phyloP scores from a whole-genome alignment of 208 protist species.

The Trypanosoma vivax region DNA sequence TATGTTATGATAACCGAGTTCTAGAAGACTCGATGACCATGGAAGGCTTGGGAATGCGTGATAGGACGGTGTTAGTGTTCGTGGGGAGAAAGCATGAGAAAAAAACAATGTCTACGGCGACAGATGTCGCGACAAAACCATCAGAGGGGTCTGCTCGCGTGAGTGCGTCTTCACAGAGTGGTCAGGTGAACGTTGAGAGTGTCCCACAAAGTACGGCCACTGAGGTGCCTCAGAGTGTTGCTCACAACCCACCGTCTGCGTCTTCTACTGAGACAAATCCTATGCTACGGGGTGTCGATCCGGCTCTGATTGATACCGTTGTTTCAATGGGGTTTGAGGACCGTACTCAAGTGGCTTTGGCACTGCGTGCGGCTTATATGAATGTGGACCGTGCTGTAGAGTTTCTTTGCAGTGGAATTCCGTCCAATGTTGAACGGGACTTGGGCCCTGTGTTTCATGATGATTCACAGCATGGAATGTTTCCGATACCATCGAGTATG shows the following conservation, averaged over 20 bases:
- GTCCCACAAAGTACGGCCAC: too few species aligned
- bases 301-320: constrained; percentile 66
- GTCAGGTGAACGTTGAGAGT: too few species aligned
- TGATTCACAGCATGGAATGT: too few species aligned
- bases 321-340: constrained; percentile 86
- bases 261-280: neutral
- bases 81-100: too few species aligned
- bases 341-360: constrained; percentile 58
- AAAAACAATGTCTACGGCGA: constrained; percentile 64
- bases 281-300: constrained; percentile 23
- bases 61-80: constrained; percentile 56
- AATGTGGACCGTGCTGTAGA: constrained; percentile 83
- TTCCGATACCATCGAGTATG: too few species aligned
- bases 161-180: too few species aligned
- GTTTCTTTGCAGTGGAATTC: constrained; percentile 83
- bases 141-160: neutral
- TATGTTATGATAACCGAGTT: constrained; percentile 72
- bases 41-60: constrained; percentile 31
- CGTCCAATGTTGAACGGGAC: constrained; percentile 23
- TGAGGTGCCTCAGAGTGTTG: too few species aligned
- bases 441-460: too few species aligned
- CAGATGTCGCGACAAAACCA: neutral
- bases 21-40: constrained; percentile 58
- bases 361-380: constrained; percentile 79
- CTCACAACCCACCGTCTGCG: constrained; percentile 3